Evolutionary conservation across 2,329 filamentous ascomycete species (phyloP), one percentile per base, ranked within the genome.

Genomic region (Cladosporium sp.): DNA sequence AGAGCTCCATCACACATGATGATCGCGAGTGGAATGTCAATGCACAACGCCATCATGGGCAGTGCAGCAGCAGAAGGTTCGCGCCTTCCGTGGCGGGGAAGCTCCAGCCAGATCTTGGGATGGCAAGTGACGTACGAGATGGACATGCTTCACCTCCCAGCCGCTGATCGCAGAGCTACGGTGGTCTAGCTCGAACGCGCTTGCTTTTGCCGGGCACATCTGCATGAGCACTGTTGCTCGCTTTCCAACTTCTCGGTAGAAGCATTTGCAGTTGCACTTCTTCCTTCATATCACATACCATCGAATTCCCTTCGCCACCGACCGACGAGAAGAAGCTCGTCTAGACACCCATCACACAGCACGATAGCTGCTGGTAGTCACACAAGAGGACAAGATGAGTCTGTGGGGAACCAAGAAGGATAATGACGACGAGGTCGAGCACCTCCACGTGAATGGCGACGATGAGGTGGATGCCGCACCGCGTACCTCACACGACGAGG

Each of bases 331-430:
- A 30, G 51, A 28, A 54, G n/a, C 16, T 32, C 8, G 18, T n/a
- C 11, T 3, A n/a, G 39, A 46, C 39, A 21, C n/a, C 25, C 51
- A 10, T 2, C 10, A 21, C 28, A 11, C 10, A 54, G 51, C 51
- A 54, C 46, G 3, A 14, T 5, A 4, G 46, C 46, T 49, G 46
- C 25, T 26, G 51, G 26, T 21, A 54, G 18, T 21, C 26, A 5
- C 51, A 25, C 14, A 54, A 16, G 23, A 13, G n/a, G 34, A 23
- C 26, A 58, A 28, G 51, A 32, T 56, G 51, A 28, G 28, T 26
- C 34, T 58, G 18, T 58, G 56, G 56, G 56, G 56, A 58, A 58
- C 28, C 39, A 58, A 58, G 34, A 43, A 58, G 56, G 39, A 58
- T n/a, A 32, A 54, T n/a, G 51, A 54, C 10, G 51, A n/a, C 28